A percentile compares a stretch with the other conserved stretches of the same genome.
phyloP scores from a whole-genome alignment of 352 stramenopile genomes.

The Phytophthora europaea region DNA sequence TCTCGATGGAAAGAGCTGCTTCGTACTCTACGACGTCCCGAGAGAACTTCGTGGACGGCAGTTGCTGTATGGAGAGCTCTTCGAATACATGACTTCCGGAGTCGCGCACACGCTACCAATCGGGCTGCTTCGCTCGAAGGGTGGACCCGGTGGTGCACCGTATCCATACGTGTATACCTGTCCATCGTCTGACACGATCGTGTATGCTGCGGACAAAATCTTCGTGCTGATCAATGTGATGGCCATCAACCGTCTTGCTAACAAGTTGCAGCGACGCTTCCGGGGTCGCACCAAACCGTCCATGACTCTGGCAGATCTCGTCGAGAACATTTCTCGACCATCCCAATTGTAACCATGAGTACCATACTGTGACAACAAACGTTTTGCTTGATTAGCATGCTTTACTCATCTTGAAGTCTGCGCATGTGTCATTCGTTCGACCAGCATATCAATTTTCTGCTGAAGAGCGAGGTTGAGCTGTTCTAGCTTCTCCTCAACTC shows the following conservation, averaged over 20 bases:
- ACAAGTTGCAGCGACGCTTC: constrained; percentile 83
- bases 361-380: background rate
- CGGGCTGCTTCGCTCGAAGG: constrained; percentile 71
- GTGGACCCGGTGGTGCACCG: constrained; percentile 53
- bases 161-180: constrained; percentile 89
- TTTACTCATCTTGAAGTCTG: background rate
- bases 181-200: constrained; percentile 62
- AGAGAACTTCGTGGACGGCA: constrained; percentile 55
- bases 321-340: constrained; percentile 27
- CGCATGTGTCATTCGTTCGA: background rate
- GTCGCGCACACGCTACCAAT: constrained; percentile 83
- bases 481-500: constrained; percentile 12
- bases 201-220: constrained; percentile 81
- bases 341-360: constrained; percentile 22
- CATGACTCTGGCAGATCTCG: constrained; percentile 35
- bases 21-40: constrained; percentile 85
- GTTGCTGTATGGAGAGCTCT: constrained; percentile 77
- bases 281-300: constrained; percentile 46
- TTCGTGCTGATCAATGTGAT: constrained; percentile 86
- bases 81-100: constrained; percentile 79
- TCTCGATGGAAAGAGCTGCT: constrained; percentile 87
- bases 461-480: constrained; percentile 4
- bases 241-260: constrained; percentile 76
- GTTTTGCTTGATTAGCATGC: background rate
- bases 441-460: constrained; percentile 6